Base-by-base conservation (phyloP, 2,329 filamentous ascomycete species). In the Cordyceps militaris region DNA sequence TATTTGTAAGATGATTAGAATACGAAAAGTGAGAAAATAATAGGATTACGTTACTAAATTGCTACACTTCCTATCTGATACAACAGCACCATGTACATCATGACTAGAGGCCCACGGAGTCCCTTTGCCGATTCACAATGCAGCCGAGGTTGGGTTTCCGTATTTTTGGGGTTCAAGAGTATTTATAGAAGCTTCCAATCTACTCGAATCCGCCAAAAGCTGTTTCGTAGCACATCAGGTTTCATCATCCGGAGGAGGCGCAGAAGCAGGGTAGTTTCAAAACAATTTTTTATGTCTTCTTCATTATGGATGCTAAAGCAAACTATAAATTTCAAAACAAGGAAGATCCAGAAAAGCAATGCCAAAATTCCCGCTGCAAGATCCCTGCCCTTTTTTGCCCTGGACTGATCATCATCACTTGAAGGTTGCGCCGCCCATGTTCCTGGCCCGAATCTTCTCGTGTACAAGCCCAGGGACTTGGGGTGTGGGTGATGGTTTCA, bases 271-370 rank as follows among this genome's bases (percentile, higher is more conserved):
- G n/a, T n/a, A 40, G 28, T 38, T 21, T 28, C 30, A 38, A 38
- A 56, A 46, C n/a, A 38, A 42, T 5, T 28, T 36, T 26, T 56
- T 32, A 26, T 54, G 6, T 40, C 28, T 40, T 47, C 28, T 36
- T 47, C 32, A 56, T 56, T 44, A 56, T 26, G 32, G 24, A 28
- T 38, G 16, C 42, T 38, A 56, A n/a, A 40, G 7, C 43, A 54
- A 36, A 44, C 40, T 34, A 32, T 26, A 38, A n/a, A 16, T 6
- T 16, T n/a, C 36, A 11, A 53, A 43, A 42, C 14, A 21, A 30
- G 36, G 24, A 34, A 36, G n/a, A n/a, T n/a, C n/a, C n/a, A n/a
- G 24, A 9, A 23, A 34, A 43, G 11, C 32, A 38, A 30, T 24
- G 19, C 24, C 4, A 47, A 56, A 32, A 34, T 44, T 52, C 23